These are phyloP conservation scores for Filosporella fistucella DNA, from an alignment of 495 filamentous ascomycete genomes.

Conservation along the genomic window DNA sequence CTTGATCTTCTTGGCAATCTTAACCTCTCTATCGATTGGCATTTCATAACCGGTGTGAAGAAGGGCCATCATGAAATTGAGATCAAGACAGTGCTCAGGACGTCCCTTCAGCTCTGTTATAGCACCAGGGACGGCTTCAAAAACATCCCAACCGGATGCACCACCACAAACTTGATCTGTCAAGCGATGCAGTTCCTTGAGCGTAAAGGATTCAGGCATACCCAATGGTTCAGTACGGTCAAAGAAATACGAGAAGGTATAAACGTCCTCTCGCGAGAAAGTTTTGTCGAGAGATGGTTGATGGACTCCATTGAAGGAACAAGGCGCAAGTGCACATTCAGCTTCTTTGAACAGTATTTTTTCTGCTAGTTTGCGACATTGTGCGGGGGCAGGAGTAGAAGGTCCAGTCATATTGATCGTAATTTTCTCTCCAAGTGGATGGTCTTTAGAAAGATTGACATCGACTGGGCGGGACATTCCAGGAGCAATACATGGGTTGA, in stretches of 20 bases:
- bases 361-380: slow-evolving; percentile 87
- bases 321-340: slow-evolving; percentile 77
- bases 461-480: slow-evolving; percentile 67
- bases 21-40: slow-evolving; percentile 91
- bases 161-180: slow-evolving; percentile 81
- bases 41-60: slow-evolving; percentile 97
- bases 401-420: slow-evolving; percentile 91
- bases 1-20: slow-evolving; percentile 98
- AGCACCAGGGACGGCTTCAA: slow-evolving; percentile 67
- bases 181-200: slow-evolving; percentile 81
- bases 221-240: slow-evolving; percentile 88
- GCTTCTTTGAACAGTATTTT: slow-evolving; percentile 85
- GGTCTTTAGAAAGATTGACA: slow-evolving; percentile 57
- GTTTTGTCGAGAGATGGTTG: slow-evolving; percentile 92
- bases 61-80: slow-evolving; percentile 91
- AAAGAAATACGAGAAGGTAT: slow-evolving; percentile 96
- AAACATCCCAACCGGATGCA: slow-evolving; percentile 70
- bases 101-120: slow-evolving; percentile 68
- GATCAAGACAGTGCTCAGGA: slow-evolving; percentile 87
- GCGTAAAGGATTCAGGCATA: slow-evolving; percentile 92
- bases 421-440: slow-evolving; percentile 49
- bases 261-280: slow-evolving; percentile 86
- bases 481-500: slow-evolving; percentile 85
- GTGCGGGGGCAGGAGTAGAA: slow-evolving; percentile 62
- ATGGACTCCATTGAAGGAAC: slow-evolving; percentile 96